These are phyloP conservation scores for Hapsidospora chrysogenum DNA, from an alignment of 495 filamentous ascomycete genomes.

Conservation along the genomic window DNA sequence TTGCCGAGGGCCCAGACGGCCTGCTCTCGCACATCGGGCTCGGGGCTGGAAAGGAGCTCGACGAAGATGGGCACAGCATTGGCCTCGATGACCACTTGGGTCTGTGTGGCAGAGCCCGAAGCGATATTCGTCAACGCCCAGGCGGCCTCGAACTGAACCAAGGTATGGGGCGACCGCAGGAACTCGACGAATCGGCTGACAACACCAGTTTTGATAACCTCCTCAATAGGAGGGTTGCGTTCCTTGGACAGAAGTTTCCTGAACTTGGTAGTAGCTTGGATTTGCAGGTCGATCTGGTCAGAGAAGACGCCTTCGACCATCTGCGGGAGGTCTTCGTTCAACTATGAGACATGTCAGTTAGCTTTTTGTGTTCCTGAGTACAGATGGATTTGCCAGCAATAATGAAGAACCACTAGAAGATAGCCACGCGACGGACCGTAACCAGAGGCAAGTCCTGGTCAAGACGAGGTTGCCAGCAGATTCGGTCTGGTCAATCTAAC, in stretches of 20 bases:
- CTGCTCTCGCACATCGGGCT: slow-evolving; percentile 96
- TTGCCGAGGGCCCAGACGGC: slow-evolving; percentile 98
- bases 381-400: no score
- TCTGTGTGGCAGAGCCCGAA: slow-evolving; percentile 90
- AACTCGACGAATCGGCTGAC: slow-evolving; percentile 97
- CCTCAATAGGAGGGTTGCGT: slow-evolving; percentile 97
- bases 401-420: no score
- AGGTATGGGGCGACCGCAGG: slow-evolving; percentile 90
- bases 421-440: no score
- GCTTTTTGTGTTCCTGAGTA: no score
- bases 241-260: slow-evolving; percentile 95
- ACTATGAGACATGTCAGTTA: slow-evolving; percentile 39
- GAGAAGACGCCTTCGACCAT: slow-evolving; percentile 99
- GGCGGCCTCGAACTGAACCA: slow-evolving; percentile 98
- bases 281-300: slow-evolving; percentile 94
- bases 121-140: slow-evolving; percentile 99
- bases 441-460: no score
- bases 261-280: slow-evolving; percentile 98
- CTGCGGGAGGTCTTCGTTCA: slow-evolving; percentile 92
- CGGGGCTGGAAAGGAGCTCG: slow-evolving; percentile 83
- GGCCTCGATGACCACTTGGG: slow-evolving; percentile 96
- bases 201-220: slow-evolving; percentile 97
- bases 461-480: no score
- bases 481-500: no score
- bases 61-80: slow-evolving; percentile 98